Evolutionary conservation across 2,329 filamentous ascomycete species (phyloP), one percentile per base, ranked within the genome.

Genomic region (Clarireedia paspali): DNA sequence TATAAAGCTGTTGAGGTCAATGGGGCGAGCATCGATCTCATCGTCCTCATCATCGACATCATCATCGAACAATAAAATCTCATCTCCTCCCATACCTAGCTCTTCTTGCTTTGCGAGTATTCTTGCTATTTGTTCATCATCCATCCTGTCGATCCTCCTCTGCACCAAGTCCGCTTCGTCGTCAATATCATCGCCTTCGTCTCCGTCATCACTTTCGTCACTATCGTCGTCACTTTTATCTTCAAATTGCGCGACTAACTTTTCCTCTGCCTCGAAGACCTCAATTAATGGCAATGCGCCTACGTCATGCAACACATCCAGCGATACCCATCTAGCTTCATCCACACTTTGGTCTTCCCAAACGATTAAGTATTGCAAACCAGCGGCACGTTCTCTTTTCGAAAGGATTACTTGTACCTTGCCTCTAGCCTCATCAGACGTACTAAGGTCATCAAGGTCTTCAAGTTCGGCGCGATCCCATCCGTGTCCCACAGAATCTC

Each of bases 81-180:
- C 79, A 23, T 82, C 77, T 9, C 76, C 75, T 2, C 75, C 78
- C 45, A 88, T 71, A 7, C 85, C 85, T 4, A 88, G 72, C 66
- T 84, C 80, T 67, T 82, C 78, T 64, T 84, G 79, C 66, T 83
- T 84, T 51, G 79, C 73, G 30, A 87, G 68, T 24, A 85, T 70
- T 40, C 77, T 74, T 40, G 85, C 84, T 40, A 88, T 72, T 20
- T 79, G 75, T 67, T 85, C 83, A 59, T 89, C 79, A 74, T 68
- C 84, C 82, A 63, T 88, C 5, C 67, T 63, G 14, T 70, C 70
- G 20, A 67, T 67, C 47, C 68, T 66, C 34, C 59, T 60, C 55
- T 66, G 62, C n/a, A 62, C 26, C n/a, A 65, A 24, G 26, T 77
- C 64, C 59, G 73, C 73, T 27, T 72, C 70, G n/a, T 62, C 60